Base-by-base conservation (phyloP, 805 yeast genomes). In the Scheffersomyces spartinae region DNA sequence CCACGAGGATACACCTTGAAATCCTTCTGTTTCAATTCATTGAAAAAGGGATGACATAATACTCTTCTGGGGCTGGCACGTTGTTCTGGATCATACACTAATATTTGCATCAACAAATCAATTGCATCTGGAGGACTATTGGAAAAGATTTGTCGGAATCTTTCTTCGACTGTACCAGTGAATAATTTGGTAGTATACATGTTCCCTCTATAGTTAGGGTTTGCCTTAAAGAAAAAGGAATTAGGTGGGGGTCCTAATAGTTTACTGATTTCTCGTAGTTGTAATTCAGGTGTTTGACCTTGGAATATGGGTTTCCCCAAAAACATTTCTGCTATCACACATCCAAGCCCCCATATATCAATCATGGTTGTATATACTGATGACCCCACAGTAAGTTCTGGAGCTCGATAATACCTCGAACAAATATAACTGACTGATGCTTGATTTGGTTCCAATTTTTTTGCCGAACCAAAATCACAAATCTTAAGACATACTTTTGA, bases 321-420 rank as follows among this genome's bases (percentile, higher is more conserved):
- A 29, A 79, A 65, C 82, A 91, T 76, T 54, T 91, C 98, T 9
- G 96, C 95, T 32, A 91, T 58, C 18, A 91, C 95, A 59, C 98
- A 88, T 1, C 97, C 99, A 32, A 88, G 61, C 10, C 96, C 95
- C 99, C 99, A 91, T 42, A 86, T 79, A 51, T 91, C 99, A 31
- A 91, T 88, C 44, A 85, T 82, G 3, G 93, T 77, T 4, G 93
- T 73, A 50, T 91, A 91, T 19, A 76, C 68, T 31, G 86, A 72
- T 40, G 85, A 79, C 2, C 98, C 98, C 28, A 91, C 74, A 45
- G 91, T 81, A 32, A 91, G 67, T 52, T 91, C 99, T 1, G 99
- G 99, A 1, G 97, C 94, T 40, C 96, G 70, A 54, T 86, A 86
- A 52, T 85, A 91, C 42, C 98, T 73, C 13, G 95, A 84, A 52